phyloP scores from a whole-genome alignment of 768 basidiomycete genomes.

The Lepiota brunneoincarnata region DNA sequence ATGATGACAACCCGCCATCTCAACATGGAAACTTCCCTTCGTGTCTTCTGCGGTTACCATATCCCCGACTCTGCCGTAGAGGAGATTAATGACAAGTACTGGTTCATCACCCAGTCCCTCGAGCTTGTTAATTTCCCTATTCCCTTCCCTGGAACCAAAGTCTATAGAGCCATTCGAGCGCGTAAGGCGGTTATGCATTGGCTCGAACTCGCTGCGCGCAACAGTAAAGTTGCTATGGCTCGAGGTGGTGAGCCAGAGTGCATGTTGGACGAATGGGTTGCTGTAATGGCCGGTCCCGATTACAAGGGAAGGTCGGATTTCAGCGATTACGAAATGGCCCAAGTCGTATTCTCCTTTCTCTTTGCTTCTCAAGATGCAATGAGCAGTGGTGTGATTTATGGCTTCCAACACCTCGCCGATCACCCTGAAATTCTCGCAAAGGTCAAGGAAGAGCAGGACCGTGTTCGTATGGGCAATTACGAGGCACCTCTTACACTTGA shows the following conservation, averaged over 20 bases:
- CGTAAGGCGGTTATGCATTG: conserved; percentile 82
- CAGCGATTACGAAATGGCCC: conserved; percentile 92
- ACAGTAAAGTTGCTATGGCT: conserved; percentile 81
- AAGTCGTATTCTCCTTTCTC: conserved; percentile 95
- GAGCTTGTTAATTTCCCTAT: conserved; percentile 99
- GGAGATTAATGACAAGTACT: conserved; percentile 92
- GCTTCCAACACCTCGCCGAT: conserved; percentile 95
- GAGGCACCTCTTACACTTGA: conserved; percentile 82
- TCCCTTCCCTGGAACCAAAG: conserved; percentile 92
- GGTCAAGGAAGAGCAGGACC: conserved; percentile 87
- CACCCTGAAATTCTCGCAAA: conserved; percentile 86
- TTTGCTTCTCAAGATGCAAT: conserved; percentile 98
- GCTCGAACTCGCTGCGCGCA: conserved; percentile 75
- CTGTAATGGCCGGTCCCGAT: conserved; percentile 58
- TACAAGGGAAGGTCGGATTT: conserved; percentile 85
- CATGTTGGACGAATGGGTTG: conserved; percentile 92
- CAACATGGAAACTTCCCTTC: conserved; percentile 97
- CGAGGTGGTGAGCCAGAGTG: conserved; percentile 79
- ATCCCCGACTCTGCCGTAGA: conserved; percentile 74
- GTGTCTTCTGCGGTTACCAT: conserved; percentile 92
- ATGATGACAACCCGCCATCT: conserved; percentile 92
- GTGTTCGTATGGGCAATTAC: conserved; percentile 74
- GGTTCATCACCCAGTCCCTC: conserved; percentile 91
- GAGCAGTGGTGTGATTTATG: conserved; percentile 94
- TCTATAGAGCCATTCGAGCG: conserved; percentile 90